Conservation (phyloP, 345 rosid species). For the Arabidopsis suecica region DNA sequence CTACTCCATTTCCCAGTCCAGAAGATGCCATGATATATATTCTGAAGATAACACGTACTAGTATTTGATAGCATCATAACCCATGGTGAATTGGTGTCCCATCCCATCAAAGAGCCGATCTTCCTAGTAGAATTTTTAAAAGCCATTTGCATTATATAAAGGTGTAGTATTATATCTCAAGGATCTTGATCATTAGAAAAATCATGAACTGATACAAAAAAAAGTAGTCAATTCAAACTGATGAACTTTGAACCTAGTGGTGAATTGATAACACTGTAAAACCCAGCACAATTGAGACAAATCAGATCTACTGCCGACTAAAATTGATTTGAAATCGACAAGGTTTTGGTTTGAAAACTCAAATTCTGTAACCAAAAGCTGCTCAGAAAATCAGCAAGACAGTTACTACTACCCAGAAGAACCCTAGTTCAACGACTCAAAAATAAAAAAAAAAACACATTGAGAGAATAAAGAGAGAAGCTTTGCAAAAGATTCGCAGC, state of each 20-base stretch:
- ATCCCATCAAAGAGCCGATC: slow-evolving; percentile 50
- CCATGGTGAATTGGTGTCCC: slow-evolving; percentile 46
- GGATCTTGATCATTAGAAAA: slow-evolving; percentile 1
- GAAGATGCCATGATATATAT: slow-evolving; percentile 75
- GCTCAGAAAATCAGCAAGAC: slow-evolving; percentile 13
- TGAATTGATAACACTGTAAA: slow-evolving; percentile 8
- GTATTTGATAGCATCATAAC: slow-evolving; percentile 47
- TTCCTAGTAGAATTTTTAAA: slow-evolving; percentile 54
- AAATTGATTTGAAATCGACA: slow-evolving; percentile 15
- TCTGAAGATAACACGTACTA: slow-evolving; percentile 46
- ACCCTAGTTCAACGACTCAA: slow-evolving; percentile 36
- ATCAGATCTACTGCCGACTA: slow-evolving; percentile 41
- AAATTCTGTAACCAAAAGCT: slow-evolving; percentile 20
- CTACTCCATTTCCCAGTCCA: slow-evolving; percentile 88
- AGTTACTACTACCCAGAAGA: slow-evolving; percentile 39
- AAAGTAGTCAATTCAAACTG: slow-evolving; percentile 6
- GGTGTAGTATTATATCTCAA: not conserved
- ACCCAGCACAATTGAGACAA: slow-evolving; percentile 12
- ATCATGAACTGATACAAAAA: not conserved
- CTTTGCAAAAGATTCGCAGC: not conserved
- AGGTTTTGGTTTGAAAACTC: slow-evolving; percentile 13
- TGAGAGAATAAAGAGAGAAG: slow-evolving; percentile 10
- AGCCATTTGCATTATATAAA: slow-evolving; percentile 34
- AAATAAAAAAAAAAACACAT: slow-evolving; percentile 6
- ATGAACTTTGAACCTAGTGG: slow-evolving; percentile 15